Base-by-base conservation (phyloP, 352 stramenopile species). In the Globisporangium irregulare region DNA sequence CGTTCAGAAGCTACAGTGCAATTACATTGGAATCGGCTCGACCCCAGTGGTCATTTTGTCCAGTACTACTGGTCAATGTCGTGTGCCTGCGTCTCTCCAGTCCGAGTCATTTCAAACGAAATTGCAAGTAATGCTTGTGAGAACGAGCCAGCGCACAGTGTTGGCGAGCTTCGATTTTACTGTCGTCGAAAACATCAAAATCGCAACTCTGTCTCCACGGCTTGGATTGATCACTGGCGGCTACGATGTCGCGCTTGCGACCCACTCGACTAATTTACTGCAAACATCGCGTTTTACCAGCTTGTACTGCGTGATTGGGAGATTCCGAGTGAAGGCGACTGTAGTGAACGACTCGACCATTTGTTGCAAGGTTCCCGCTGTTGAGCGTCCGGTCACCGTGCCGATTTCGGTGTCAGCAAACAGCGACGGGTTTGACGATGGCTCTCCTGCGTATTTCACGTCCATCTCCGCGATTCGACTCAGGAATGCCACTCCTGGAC, bases 291-390 rank as follows among this genome's bases (percentile, higher is more conserved):
- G 8, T 1, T 20, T 56, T 63, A 34, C 12, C 20, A 32, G n/a
- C 1, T 36, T 87, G 24, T 56, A 73, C 57, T 87, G 79, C 25
- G 68, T 64, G 8, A 65, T 87, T 55, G 79, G 79, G 6, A 43
- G 38, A 36, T 60, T 50, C 5, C 54, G 69, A 50, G 64, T 82
- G 7, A 29, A 66, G 25, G 70, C 68, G 4, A 55, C 27, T 14
- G 27, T 22, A 36, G 36, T 81, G 27, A 79, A 72, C 48, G 32
- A 66, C 9, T 74, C 73, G 12, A 55, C 68, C 27, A 56, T 86
- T 22, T 48, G 48, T 4, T 85, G 77, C 34, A 51, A 22, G 15
- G 77, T 60, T 24, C 79, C 79, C 38, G 41, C 65, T 36, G 57
- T 59, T 57, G 25, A 60, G 32, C 64, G 70, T 36, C 51, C 76